phyloP scores from a whole-genome alignment of 2,329 filamentous ascomycete species.

The Atkinsonella texensis region DNA sequence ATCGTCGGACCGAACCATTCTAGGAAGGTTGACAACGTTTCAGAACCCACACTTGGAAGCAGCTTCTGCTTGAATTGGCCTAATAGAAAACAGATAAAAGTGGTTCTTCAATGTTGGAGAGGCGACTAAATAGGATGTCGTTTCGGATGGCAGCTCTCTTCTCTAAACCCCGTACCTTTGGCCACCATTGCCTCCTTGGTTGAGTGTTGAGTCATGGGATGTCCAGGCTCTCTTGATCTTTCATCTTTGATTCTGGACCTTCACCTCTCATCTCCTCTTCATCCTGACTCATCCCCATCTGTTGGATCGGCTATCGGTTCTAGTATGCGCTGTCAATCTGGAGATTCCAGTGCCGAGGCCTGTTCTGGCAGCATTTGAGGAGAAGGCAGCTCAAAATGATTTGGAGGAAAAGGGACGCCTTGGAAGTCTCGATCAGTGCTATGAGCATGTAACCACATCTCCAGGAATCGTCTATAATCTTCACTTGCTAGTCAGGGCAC shows the following conservation, averaged over 20 bases:
- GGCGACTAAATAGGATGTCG: too few species aligned
- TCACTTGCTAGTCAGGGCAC: conserved; percentile 2
- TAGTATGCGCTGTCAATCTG: conserved; percentile 4
- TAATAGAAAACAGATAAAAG: too few species aligned
- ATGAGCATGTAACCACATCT: conserved; percentile 34
- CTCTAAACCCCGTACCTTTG: too few species aligned
- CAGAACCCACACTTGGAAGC: background rate
- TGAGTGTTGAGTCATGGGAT: too few species aligned
- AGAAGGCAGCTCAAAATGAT: conserved; percentile 34
- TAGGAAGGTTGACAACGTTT: background rate
- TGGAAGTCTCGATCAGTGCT: conserved; percentile 33
- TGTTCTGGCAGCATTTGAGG: conserved; percentile 29
- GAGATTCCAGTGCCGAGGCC: conserved; percentile 3
- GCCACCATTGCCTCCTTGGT: too few species aligned
- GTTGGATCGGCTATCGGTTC: conserved; percentile 3
- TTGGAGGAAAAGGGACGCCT: conserved; percentile 31
- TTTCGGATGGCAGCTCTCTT: too few species aligned
- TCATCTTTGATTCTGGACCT: background rate
- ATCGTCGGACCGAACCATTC: background rate
- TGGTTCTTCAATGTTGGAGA: too few species aligned
- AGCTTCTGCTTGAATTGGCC: too few species aligned
- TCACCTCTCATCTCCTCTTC: background rate
- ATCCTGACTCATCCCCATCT: conserved; percentile 1
- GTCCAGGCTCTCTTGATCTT: too few species aligned
- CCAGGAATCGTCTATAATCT: conserved; percentile 35